Base-by-base conservation (phyloP, 1,284 basidiomycete genomes). In the Athelia sp. region DNA sequence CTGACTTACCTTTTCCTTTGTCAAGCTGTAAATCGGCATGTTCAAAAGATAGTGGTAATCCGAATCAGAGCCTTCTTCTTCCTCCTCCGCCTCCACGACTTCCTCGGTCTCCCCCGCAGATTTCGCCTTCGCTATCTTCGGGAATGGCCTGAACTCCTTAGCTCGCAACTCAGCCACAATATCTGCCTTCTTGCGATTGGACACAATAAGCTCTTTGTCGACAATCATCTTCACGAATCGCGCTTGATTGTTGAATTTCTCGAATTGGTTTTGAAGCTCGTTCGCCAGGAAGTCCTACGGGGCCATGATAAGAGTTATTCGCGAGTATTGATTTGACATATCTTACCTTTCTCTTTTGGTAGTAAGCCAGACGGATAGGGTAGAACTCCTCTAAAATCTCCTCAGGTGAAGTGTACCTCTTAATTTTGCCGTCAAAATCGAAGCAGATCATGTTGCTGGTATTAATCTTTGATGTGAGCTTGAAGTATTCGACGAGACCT, bases 391-490 rank as follows among this genome's bases (percentile, higher is more conserved):
- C 85, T 46, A 99, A 68, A 52, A 99, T 93, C 61, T 95, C 90
- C 63, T 98, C 96, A 0, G 97, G 84, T 2, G 86, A 81, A 18
- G 80, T 71, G 67, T 98, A 99, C 71, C 88, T 97, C 72, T 88
- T 93, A 72, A 99, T 98, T 75, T 97, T 98, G 61, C 93, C 89
- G 24, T 96, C 87, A 55, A 92, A 82, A 67, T 98, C 95, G 68
- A 99, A 99, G 67, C 93, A 93, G 9, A 99, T 98, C 97, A 99
- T 98, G 73, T 99, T 99, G 64, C 80, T 81, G 9, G 93, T 98
- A 63, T 78, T 88, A 64, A 98, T 71, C 62, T 93, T 90, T 40
- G 76, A 72, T 3, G 84, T 82, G 47, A 98, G 71, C 71, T 96
- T 98, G 84, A 99, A 98, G 64, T 84, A 91, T 65, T 96, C 94